Evolutionary conservation across 2,329 filamentous ascomycete genomes (phyloP), one percentile per base, ranked within the genome.

Genomic region (Fusarium nurragi): DNA sequence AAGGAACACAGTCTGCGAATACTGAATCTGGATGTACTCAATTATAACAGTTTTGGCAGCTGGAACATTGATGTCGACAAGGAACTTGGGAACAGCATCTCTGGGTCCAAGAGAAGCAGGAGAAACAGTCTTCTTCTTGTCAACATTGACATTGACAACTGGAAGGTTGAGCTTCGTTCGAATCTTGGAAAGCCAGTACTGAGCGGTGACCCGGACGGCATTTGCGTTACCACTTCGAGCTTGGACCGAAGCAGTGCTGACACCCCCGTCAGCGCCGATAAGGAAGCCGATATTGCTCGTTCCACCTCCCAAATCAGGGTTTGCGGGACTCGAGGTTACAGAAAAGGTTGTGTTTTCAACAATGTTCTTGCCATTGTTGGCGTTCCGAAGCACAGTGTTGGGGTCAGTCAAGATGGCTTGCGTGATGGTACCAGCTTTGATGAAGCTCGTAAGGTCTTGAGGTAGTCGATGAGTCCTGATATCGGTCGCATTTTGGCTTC

Each of bases 381-480:
- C 75, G 3, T 75, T 64, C 4, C 26, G 41, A 8, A 77, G 59
- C 10, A 77, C 53, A 5, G 26, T 37, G 57, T 73, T 77, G 4
- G 75, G 74, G 54, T 78, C 57, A 2, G 43, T 32, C 16, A 78
- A 37, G 26, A 76, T 75, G 1, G 49, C 68, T 22, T 75, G 69
- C 0, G 74, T 78, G 54, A 79, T 78, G 2, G 75, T 77, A 0
- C 69, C 70, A 1, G 60, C 70, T 2, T 65, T 54, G 22, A 70
- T 68, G 55, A 75, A 77, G 10, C 58, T 55, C 12, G 28, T 32
- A 4, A 77, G 69, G 32, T 76, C 63, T 30, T 77, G 74, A 2
- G 75, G 75, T 1, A 75, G 56, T 16, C 75, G 67, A 13, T 69
- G 61, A 0, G 71, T 73, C 9, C 63, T 37, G 0, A 46, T 26